phyloP scores from a whole-genome alignment of 257 asterid species.

The Sherardia arvensis region DNA sequence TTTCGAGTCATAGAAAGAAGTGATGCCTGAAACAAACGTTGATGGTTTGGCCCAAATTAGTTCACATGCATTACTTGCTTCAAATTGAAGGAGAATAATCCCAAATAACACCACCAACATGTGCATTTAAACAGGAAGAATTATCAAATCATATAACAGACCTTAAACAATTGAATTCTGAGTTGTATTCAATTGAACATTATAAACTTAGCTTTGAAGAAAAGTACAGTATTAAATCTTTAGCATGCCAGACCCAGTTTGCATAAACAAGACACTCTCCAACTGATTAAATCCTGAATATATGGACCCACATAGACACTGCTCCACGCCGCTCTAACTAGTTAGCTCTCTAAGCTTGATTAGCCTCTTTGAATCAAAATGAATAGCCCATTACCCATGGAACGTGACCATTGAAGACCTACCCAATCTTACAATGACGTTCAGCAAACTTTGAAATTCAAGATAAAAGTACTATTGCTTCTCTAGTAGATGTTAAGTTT shows the following conservation, averaged over 20 bases:
- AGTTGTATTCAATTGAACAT: neutral
- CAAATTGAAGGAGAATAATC: neutral
- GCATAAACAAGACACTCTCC: too few species aligned
- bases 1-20: conserved; percentile 65
- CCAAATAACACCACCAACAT: neutral
- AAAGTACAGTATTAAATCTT: too few species aligned
- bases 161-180: neutral
- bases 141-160: neutral
- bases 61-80: neutral
- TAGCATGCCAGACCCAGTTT: too few species aligned
- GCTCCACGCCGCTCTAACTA: too few species aligned
- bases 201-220: neutral
- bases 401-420: too few species aligned
- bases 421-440: too few species aligned
- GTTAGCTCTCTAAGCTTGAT: too few species aligned
- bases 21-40: conserved; percentile 51
- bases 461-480: neutral
- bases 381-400: too few species aligned
- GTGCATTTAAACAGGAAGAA: neutral
- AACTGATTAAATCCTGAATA: too few species aligned
- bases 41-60: neutral
- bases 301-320: too few species aligned
- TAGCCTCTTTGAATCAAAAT: too few species aligned
- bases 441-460: too few species aligned
- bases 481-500: neutral